Percentiles rank a stretch among this genome's conserved stretches.
phyloP scores from a whole-genome alignment of 2,329 filamentous ascomycete species.

The Talaromyces sp. region DNA sequence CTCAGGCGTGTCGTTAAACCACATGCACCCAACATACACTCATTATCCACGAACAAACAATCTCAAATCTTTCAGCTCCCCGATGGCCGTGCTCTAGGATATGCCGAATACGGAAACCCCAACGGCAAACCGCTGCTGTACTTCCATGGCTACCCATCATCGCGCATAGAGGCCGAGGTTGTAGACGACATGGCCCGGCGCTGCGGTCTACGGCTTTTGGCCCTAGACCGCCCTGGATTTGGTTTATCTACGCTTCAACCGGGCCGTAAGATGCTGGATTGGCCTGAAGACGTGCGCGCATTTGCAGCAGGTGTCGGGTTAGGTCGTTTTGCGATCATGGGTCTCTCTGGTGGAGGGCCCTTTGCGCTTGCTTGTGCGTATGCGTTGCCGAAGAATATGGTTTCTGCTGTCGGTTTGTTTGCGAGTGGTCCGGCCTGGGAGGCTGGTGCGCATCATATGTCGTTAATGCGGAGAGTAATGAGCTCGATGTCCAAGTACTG shows the following conservation, averaged over 20 bases:
- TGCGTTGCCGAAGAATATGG: conserved; percentile 24
- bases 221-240: conserved; percentile 41
- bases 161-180: conserved; percentile 36
- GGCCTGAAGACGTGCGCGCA: conserved; percentile 38
- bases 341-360: conserved; percentile 45
- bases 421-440: conserved; percentile 26
- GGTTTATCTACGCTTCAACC: conserved; percentile 39
- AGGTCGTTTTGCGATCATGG: conserved; percentile 18
- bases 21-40: not conserved
- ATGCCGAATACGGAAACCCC: conserved; percentile 38
- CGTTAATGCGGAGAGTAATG: conserved; percentile 17
- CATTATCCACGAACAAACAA: not conserved
- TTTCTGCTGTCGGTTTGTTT: conserved; percentile 8
- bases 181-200: conserved; percentile 30
- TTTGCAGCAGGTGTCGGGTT: conserved; percentile 40
- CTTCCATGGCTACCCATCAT: conserved; percentile 42
- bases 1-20: not conserved
- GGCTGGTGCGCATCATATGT: conserved; percentile 28
- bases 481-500: conserved; percentile 18
- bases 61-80: conserved; percentile 20
- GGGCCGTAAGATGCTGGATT: conserved; percentile 35
- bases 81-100: conserved; percentile 40
- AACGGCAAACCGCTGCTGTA: conserved; percentile 34
- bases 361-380: conserved; percentile 46
- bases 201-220: conserved; percentile 36